Base-by-base conservation (phyloP, 768 basidiomycete genomes). In the Lactarius psammicola region DNA sequence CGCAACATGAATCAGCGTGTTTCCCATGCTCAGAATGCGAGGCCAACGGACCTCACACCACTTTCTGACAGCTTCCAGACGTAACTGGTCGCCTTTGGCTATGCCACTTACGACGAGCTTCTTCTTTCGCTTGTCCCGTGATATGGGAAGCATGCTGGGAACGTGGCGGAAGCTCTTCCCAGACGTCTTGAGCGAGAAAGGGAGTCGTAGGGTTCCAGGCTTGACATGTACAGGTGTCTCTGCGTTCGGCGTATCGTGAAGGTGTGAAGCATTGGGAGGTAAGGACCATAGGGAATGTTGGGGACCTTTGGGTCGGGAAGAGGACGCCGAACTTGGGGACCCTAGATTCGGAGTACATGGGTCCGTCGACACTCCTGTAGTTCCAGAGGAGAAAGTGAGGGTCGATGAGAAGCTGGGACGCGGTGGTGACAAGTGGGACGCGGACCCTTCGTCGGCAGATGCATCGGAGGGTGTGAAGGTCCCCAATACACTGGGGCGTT, bases 41-140 rank as follows among this genome's bases (percentile, higher is more conserved):
- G 58, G 46, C 28, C 23, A 1, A 74, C 81, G 60, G 72, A 89
- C 88, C 80, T 90, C 88, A 70, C 90, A 92, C 90, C 90, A 92
- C 65, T 78, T 80, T 71, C 85, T 87, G 15, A 87, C 80, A 3
- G 81, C 88, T 44, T 91, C 88, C 70, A 89, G 83, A 68, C 86
- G 87, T 40, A 78, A 78, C 28, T 79, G 74, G 71, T 92, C 90
- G 23, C 82, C 80, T 17, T 80, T 76, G 9, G 81, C 81, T 33
- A 92, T 82, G 36, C 90, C 90, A 71, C 86, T 87, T 65, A 92
- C 79, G 56, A 92, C 81, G 17, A 92, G 80, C 70, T 83, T 77
- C 66, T 77, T 78, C 60, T 71, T 85, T 73, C 81, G 87, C 76
- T 84, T 86, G 71, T 84, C 82, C 73, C 80, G 85, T 18, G 73